A percentile compares a stretch with the other conserved stretches of the same genome.
These are phyloP conservation scores for Blakeslea trispora DNA, from an alignment of 371 early-diverging fungal species.

Conservation along the genomic window DNA sequence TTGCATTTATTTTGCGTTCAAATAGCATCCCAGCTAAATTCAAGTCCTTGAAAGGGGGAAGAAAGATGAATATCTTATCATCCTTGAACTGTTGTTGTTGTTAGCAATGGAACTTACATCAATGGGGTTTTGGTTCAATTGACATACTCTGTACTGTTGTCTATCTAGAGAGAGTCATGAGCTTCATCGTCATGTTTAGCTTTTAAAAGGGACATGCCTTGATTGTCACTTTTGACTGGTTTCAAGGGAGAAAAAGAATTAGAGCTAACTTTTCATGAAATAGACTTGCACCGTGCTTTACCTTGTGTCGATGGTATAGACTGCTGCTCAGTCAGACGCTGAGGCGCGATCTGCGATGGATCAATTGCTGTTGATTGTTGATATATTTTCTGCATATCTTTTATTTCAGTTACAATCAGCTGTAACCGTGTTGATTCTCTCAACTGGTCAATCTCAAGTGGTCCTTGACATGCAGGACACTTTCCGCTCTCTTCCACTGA, in stretches of 20 bases:
- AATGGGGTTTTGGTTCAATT: neutral
- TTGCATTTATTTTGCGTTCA: neutral
- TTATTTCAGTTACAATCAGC: conserved; percentile 8
- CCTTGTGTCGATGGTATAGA: neutral
- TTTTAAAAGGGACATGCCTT: neutral
- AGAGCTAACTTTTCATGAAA: neutral
- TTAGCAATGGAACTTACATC: neutral
- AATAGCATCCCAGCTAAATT: conserved; percentile 3
- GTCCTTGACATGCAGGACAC: neutral
- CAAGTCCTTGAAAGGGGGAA: no score
- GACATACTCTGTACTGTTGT: neutral
- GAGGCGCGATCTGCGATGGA: neutral
- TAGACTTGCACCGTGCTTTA: neutral
- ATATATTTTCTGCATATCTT: conserved; percentile 8
- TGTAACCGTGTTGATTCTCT: neutral
- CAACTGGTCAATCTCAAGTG: neutral
- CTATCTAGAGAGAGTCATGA: neutral
- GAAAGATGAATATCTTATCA: neutral
- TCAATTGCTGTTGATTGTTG: neutral
- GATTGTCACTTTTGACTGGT: neutral
- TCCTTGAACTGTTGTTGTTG: no score
- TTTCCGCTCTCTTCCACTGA: neutral
- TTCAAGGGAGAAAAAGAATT: no score
- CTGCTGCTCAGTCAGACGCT: neutral
- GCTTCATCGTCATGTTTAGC: neutral